Base-by-base conservation (phyloP, 176 grass and related monocot genomes). In the Tillandsia leiboldiana region DNA sequence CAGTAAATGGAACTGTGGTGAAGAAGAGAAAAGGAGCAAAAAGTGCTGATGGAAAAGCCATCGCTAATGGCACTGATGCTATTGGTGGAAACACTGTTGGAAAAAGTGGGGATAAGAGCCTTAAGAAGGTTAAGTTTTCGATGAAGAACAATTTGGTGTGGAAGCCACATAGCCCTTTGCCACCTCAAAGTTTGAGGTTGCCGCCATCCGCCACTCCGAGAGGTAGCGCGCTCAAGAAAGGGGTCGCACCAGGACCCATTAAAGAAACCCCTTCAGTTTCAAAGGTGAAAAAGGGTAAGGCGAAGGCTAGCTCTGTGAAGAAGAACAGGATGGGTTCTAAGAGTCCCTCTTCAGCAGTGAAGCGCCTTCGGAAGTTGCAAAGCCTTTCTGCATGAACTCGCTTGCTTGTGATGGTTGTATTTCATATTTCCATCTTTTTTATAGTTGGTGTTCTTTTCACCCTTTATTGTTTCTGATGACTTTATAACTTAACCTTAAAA, bases 91-190 rank as follows among this genome's bases (percentile, higher is more conserved):
- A 53, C 53, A 54, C 59, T 64, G 63, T 52, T 69, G 64, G 77
- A 54, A 78, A 64, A 33, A 76, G 65, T 1, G 57, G 49, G 72
- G 82, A 82, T 65, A 90, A 79, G 63, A 88, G 84, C 52, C 54
- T 70, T 76, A 99, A 90, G 82, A 92, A 79, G 67, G 89, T 99
- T 61, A 90, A 82, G 63, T 99, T 99, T 81, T 93, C 94, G 0
- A 86, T 99, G 89, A 99, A 88, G 79, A 92, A 76, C 68, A 99
- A 99, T 70, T 64, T 99, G 71, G 84, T 93, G 42, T 99, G 94
- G 94, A 99, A 93, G 59, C 94, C 94, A 48, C 68, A 80, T 23
- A 92, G 48, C 79, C 89, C 94, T 69, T 77, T 99, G 72, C 94
- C 94, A 47, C 89, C 89, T 12, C 84, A 90, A 50, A 78, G 82